Percentiles rank a stretch among this genome's conserved stretches.
Evolutionary conservation across 2,329 filamentous ascomycete genomes (phyloP).

Genomic region (Metarhizium sp.): DNA sequence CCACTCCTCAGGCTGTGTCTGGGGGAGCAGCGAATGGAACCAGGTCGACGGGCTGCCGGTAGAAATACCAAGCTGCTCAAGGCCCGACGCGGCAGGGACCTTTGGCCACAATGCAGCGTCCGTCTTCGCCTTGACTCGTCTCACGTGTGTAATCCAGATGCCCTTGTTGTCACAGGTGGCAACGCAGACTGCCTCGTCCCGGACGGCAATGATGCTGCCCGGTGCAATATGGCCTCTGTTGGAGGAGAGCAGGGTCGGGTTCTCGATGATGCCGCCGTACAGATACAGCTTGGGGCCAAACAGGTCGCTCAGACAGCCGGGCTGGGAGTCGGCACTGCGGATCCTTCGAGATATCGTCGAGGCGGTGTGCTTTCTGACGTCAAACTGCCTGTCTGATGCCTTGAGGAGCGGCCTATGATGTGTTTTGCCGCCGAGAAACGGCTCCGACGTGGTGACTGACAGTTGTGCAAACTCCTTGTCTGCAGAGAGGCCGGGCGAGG

Average conservation of each 20-base stretch:
- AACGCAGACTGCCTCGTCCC: constrained; percentile 26
- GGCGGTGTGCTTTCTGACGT: constrained; percentile 22
- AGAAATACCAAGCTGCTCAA: constrained; percentile 24
- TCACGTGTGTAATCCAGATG: constrained; percentile 31
- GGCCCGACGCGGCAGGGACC: constrained; percentile 24
- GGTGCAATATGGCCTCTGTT: constrained; percentile 1
- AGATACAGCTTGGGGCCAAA: constrained; percentile 28
- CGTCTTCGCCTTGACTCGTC: constrained; percentile 25
- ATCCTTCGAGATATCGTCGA: constrained; percentile 31
- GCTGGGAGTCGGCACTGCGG: constrained; percentile 31
- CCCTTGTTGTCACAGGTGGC: constrained; percentile 28
- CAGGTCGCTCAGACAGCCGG: constrained; percentile 26
- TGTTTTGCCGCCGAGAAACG: constrained; percentile 27
- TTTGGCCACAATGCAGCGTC: constrained; percentile 31
- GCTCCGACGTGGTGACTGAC: constrained; percentile 23
- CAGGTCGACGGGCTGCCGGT: constrained; percentile 9
- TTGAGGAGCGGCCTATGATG: constrained; percentile 28
- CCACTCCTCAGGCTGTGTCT: constrained; percentile 16
- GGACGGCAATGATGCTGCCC: constrained; percentile 23
- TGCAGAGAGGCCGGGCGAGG: constrained; percentile 16
- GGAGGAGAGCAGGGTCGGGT: constrained; percentile 9
- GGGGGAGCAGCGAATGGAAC: constrained; percentile 7
- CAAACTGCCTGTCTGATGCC: constrained; percentile 27
- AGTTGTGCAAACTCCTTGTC: constrained; percentile 15
- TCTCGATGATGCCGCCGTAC: constrained; percentile 31